A percentile compares a stretch with the other conserved stretches of the same genome.
These are phyloP conservation scores for Xylariaceae sp. DNA, from an alignment of 2,329 filamentous ascomycete species.

Conservation along the genomic window DNA sequence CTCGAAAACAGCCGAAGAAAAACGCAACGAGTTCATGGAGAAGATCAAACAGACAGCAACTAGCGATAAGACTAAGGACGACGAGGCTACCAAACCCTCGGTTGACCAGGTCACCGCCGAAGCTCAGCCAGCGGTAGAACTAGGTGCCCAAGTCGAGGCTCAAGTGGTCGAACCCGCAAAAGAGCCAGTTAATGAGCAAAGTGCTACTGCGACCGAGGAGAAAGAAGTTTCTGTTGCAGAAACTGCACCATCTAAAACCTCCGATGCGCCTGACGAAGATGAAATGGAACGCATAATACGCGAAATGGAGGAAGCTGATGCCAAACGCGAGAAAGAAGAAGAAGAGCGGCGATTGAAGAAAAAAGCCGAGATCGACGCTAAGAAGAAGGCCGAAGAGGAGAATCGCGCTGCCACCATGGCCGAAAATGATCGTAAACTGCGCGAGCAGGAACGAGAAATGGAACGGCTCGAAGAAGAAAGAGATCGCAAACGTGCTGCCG, in stretches of 20 bases:
- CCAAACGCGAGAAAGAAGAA: conserved; percentile 44
- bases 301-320: conserved; percentile 56
- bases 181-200: conserved; percentile 27
- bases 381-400: conserved; percentile 39
- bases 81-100: conserved; percentile 34
- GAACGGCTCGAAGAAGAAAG: conserved; percentile 67
- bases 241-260: conserved; percentile 33
- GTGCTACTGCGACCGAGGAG: conserved; percentile 25
- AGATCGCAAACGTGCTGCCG: conserved; percentile 49
- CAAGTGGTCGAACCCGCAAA: conserved; percentile 34
- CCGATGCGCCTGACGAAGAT: conserved; percentile 44
- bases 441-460: conserved; percentile 67
- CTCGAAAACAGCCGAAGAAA: conserved; percentile 72
- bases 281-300: conserved; percentile 55
- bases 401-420: conserved; percentile 44
- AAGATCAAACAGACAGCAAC: conserved; percentile 61
- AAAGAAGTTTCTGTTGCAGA: conserved; percentile 29
- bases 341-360: conserved; percentile 39
- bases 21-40: conserved; percentile 74
- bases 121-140: conserved; percentile 23
- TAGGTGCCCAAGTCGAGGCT: conserved; percentile 15
- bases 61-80: conserved; percentile 44
- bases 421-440: conserved; percentile 60
- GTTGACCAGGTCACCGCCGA: conserved; percentile 30
- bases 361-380: conserved; percentile 41